Evolutionary conservation across 2,329 filamentous ascomycete genomes (phyloP).

Genomic region (Aspergillus melleus): DNA sequence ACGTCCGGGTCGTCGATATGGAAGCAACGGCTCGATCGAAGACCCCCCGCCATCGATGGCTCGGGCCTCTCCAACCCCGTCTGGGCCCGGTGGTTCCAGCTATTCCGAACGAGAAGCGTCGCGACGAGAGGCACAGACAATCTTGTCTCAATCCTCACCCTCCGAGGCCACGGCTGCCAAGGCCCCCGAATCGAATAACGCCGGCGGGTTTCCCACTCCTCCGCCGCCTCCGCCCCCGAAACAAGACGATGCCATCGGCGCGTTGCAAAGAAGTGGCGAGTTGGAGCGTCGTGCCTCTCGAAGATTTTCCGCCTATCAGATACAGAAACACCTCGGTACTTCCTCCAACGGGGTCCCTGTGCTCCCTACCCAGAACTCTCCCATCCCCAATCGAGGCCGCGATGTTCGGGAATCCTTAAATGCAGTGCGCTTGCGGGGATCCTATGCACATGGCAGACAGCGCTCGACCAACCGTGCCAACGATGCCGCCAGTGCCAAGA

Average conservation of each 20-base stretch:
- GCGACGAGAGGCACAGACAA: slow-evolving; percentile 39
- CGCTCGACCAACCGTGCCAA: slow-evolving; percentile 50
- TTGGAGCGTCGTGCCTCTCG: slow-evolving; percentile 89
- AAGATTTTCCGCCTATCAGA: slow-evolving; percentile 94
- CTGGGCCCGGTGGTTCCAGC: slow-evolving; percentile 24
- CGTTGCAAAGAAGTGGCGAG: slow-evolving; percentile 87
- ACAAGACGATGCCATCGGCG: slow-evolving; percentile 85
- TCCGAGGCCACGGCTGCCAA: slow-evolving; percentile 54
- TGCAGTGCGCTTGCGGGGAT: slow-evolving; percentile 63
- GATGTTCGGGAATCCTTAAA: slow-evolving; percentile 77
- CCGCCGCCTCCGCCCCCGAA: slow-evolving; percentile 79
- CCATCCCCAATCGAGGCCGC: slow-evolving; percentile 74
- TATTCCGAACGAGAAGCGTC: slow-evolving; percentile 42
- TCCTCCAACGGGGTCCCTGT: slow-evolving; percentile 81
- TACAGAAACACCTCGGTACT: slow-evolving; percentile 85
- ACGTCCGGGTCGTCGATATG: slow-evolving; percentile 37
- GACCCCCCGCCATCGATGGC: slow-evolving; percentile 29
- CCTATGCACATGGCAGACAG: slow-evolving; percentile 54
- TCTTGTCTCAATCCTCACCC: slow-evolving; percentile 63
- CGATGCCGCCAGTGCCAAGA: slow-evolving; percentile 64
- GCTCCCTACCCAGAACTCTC: slow-evolving; percentile 60
- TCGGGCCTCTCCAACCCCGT: slow-evolving; percentile 30
- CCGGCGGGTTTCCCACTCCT: slow-evolving; percentile 60
- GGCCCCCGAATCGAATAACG: slow-evolving; percentile 25
- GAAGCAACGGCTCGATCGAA: slow-evolving; percentile 40